These are phyloP conservation scores for Noccaea bulbosa DNA, from an alignment of 345 rosid species.

Conservation along the genomic window DNA sequence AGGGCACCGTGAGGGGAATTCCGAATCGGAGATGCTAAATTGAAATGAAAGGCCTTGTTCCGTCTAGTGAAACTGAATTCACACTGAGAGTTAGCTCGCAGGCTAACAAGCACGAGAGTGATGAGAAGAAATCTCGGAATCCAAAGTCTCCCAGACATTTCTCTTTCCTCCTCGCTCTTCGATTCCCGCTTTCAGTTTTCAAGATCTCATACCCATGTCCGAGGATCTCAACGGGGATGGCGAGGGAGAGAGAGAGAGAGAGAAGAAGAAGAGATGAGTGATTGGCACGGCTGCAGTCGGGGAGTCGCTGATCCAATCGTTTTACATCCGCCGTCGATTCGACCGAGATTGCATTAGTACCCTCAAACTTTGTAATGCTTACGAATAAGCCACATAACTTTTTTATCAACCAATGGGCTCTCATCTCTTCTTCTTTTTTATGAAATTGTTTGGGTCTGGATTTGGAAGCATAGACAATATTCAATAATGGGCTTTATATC, in stretches of 20 bases:
- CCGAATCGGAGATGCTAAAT: conserved; percentile 67
- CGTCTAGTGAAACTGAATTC: conserved; percentile 61
- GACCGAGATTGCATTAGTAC: neutral
- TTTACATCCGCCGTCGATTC: conserved; percentile 29
- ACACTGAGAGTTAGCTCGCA: conserved; percentile 56
- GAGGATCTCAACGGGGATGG: conserved; percentile 30
- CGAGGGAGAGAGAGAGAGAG: neutral
- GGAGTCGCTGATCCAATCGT: neutral
- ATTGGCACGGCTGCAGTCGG: conserved; percentile 29
- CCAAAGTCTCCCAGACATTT: conserved; percentile 28
- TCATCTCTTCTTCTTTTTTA: too few relatives aligned
- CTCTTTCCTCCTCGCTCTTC: neutral
- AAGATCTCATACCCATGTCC: conserved; percentile 22
- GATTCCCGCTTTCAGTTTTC: neutral
- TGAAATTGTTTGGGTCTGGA: neutral
- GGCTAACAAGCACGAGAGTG: conserved; percentile 37
- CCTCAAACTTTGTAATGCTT: conserved; percentile 14
- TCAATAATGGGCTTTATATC: too few relatives aligned
- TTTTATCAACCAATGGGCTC: neutral
- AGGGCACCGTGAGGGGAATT: conserved; percentile 83
- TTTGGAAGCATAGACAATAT: too few relatives aligned
- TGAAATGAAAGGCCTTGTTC: conserved; percentile 63
- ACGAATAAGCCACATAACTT: conserved; percentile 12
- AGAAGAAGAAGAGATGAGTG: conserved; percentile 21
- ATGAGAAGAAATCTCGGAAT: conserved; percentile 43